A percentile compares a stretch with the other conserved stretches of the same genome.
Evolutionary conservation across 2,329 filamentous ascomycete genomes (phyloP).

Genomic region (Penicillium olsonii): DNA sequence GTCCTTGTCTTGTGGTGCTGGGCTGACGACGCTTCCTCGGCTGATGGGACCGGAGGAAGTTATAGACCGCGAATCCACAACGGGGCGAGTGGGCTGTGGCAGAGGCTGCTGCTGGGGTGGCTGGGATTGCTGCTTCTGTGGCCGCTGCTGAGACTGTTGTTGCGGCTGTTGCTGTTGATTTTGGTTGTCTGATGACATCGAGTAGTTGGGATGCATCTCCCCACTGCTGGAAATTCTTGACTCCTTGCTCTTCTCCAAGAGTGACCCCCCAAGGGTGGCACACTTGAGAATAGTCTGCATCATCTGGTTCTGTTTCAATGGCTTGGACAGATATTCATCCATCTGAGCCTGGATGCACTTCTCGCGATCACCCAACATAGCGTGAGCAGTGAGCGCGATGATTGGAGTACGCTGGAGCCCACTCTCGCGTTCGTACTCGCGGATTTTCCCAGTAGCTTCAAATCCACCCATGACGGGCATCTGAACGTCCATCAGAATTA

Average conservation of each 20-base stretch:
- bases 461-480: conserved; percentile 99
- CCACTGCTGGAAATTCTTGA: conserved; percentile 42
- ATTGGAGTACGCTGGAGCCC: conserved; percentile 85
- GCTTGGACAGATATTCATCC: conserved; percentile 98
- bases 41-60: conserved; percentile 67
- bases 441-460: conserved; percentile 93
- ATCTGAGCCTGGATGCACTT: conserved; percentile 99
- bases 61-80: conserved; percentile 64
- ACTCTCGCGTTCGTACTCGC: conserved; percentile 85
- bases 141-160: conserved; percentile 16
- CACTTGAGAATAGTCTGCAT: conserved; percentile 98
- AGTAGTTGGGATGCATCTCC: conserved; percentile 38
- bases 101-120: conserved; percentile 16
- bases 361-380: conserved; percentile 97
- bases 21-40: conserved; percentile 61
- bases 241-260: conserved; percentile 47
- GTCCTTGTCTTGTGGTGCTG: conserved; percentile 60
- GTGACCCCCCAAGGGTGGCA: conserved; percentile 72
- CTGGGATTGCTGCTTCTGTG: conserved; percentile 13
- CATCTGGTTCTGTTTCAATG: conserved; percentile 92
- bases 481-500: conserved; percentile 98
- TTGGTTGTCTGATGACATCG: conserved; percentile 35
- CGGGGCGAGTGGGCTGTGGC: conserved; percentile 46
- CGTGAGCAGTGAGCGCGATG: conserved; percentile 94
- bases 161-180: conserved; percentile 34